phyloP scores from a whole-genome alignment of 257 asterid species.

The Pogostemon cablin region DNA sequence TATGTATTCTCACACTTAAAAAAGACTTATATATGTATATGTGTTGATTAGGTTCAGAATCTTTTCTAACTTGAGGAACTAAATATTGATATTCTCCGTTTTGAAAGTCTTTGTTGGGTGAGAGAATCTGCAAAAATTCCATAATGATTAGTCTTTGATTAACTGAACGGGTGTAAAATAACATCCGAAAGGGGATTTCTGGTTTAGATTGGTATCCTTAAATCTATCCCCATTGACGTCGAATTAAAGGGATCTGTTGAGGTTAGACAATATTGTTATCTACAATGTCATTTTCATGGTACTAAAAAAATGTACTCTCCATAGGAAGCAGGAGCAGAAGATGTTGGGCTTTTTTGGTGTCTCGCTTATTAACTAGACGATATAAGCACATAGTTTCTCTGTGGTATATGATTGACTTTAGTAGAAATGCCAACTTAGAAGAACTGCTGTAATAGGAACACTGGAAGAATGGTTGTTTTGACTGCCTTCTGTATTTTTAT shows the following conservation, averaged over 20 bases:
- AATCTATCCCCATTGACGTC: background rate
- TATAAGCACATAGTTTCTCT: background rate
- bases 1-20: background rate
- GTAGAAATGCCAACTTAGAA: background rate
- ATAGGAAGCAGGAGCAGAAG: background rate
- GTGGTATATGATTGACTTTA: background rate
- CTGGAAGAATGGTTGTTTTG: background rate
- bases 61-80: background rate
- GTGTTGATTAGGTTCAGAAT: background rate
- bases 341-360: background rate
- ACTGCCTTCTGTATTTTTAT: background rate
- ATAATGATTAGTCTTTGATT: background rate
- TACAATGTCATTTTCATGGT: slow-evolving; percentile 14
- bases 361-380: background rate
- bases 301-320: background rate
- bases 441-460: slow-evolving; percentile 14
- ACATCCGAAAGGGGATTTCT: background rate
- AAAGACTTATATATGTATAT: background rate
- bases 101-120: background rate
- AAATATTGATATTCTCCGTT: background rate
- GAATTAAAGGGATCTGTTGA: background rate
- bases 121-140: background rate
- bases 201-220: background rate
- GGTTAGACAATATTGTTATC: background rate
- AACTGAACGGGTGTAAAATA: background rate